These are phyloP conservation scores for Mycena crocata DNA, from an alignment of 768 basidiomycete species.

Conservation along the genomic window DNA sequence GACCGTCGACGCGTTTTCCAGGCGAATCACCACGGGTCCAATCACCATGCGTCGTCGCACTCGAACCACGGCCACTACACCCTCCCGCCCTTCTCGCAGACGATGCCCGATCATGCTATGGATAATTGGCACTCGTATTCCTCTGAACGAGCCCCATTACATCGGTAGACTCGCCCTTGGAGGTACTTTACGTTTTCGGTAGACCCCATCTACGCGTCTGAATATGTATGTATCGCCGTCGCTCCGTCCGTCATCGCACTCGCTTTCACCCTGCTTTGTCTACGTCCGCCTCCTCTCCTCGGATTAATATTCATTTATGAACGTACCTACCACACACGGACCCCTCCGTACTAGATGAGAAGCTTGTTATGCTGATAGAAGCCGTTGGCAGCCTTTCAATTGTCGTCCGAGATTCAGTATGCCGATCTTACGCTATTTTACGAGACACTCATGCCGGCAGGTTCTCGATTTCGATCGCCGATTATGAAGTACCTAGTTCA, in stretches of 20 bases:
- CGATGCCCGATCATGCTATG: constrained; percentile 57
- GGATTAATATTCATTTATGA: constrained; percentile 29
- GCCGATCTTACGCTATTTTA: constrained; percentile 34
- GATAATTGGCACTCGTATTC: constrained; percentile 76
- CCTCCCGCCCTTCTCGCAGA: constrained; percentile 61
- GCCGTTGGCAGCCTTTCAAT: constrained; percentile 12
- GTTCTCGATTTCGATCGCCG: constrained; percentile 23
- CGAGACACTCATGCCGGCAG: constrained; percentile 24
- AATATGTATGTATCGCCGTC: constrained; percentile 25
- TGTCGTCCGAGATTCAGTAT: constrained; percentile 19
- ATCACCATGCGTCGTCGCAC: constrained; percentile 35
- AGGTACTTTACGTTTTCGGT: constrained; percentile 32
- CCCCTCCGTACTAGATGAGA: constrained; percentile 26
- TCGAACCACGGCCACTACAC: constrained; percentile 51
- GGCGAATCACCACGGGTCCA: constrained; percentile 48
- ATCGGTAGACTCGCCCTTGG: constrained; percentile 56
- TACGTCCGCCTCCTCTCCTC: background rate
- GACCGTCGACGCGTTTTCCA: constrained; percentile 10
- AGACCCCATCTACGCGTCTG: constrained; percentile 24
- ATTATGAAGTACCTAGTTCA: background rate
- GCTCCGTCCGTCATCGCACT: constrained; percentile 5
- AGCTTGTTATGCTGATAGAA: constrained; percentile 31
- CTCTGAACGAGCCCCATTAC: constrained; percentile 71
- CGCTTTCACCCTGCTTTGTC: constrained; percentile 27
- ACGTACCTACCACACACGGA: background rate